These are phyloP conservation scores for Coniosporium uncinatum DNA, from an alignment of 2,329 filamentous ascomycete species.

Conservation along the genomic window DNA sequence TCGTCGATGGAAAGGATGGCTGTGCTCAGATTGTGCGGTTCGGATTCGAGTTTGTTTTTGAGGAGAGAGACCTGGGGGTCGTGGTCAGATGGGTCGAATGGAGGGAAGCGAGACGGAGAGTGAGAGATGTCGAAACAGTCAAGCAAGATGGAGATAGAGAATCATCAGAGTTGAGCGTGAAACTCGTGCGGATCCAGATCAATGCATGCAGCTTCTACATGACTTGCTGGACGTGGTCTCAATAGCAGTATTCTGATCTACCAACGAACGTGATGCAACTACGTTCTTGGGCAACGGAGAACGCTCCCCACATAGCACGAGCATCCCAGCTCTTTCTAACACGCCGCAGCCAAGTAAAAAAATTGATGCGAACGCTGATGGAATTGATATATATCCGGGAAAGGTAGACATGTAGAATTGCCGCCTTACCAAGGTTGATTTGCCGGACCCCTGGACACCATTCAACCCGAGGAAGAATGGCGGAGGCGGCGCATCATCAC, in stretches of 20 bases:
- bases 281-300: background rate
- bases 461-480: constrained; percentile 7
- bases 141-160: background rate
- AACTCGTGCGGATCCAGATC: too few relatives aligned
- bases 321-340: background rate
- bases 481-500: background rate
- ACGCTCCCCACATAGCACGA: background rate
- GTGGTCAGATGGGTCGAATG: background rate
- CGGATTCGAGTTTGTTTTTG: background rate
- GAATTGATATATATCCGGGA: too few relatives aligned
- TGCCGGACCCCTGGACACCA: constrained; percentile 9
- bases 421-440: constrained; percentile 7
- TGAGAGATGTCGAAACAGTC: background rate
- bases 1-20: constrained; percentile 59
- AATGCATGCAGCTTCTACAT: too few relatives aligned
- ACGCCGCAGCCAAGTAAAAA: too few relatives aligned
- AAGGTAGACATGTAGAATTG: too few relatives aligned
- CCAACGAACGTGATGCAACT: background rate
- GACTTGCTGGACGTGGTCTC: too few relatives aligned
- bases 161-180: too few relatives aligned
- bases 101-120: background rate
- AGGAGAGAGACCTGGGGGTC: background rate
- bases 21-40: constrained; percentile 2
- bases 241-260: too few relatives aligned
- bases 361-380: too few relatives aligned